These are phyloP conservation scores for Microsporum canis DNA, from an alignment of 2,329 filamentous ascomycete genomes.

Conservation along the genomic window DNA sequence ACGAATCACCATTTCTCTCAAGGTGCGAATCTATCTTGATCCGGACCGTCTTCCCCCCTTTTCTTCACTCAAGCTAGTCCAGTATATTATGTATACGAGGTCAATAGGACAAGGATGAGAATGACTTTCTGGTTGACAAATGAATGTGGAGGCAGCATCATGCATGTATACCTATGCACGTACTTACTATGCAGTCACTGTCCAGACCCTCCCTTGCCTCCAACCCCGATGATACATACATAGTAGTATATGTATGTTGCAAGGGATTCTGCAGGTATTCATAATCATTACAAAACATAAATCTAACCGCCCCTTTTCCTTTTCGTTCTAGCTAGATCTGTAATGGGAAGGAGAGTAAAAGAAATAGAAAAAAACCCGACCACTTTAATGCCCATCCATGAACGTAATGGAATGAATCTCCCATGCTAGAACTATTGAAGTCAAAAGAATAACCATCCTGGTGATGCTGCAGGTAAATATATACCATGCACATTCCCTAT, in stretches of 20 bases:
- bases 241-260: background rate
- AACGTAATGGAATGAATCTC: background rate
- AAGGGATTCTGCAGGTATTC: conserved; percentile 1
- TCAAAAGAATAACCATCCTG: background rate
- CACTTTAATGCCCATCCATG: background rate
- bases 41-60: background rate
- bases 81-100: background rate
- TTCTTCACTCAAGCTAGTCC: background rate
- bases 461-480: background rate
- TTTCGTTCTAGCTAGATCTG: background rate
- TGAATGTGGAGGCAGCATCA: background rate
- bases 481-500: background rate
- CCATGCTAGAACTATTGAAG: background rate
- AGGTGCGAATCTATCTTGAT: background rate
- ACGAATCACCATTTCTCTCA: background rate
- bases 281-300: conserved; percentile 1
- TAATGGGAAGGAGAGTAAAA: background rate
- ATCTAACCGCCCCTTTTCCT: background rate
- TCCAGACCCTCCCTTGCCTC: background rate
- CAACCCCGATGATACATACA: background rate
- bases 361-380: background rate
- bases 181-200: background rate
- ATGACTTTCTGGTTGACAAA: background rate
- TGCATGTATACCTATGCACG: background rate
- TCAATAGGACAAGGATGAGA: background rate